phyloP scores from a whole-genome alignment of 345 rosid species.

The Eucalyptus viminalis region DNA sequence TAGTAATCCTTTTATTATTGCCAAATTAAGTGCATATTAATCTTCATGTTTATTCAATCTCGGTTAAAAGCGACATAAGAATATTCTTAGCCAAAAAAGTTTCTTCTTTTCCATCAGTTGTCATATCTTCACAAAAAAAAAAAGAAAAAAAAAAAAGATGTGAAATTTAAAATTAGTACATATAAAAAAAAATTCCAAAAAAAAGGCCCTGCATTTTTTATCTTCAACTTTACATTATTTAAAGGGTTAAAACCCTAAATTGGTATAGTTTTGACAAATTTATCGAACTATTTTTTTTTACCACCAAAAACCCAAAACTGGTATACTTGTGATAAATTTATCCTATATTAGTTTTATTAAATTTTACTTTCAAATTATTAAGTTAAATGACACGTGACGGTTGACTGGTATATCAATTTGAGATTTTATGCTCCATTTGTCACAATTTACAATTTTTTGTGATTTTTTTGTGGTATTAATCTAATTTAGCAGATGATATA shows the following conservation, averaged over 20 bases:
- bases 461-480: too few relatives aligned
- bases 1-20: not conserved
- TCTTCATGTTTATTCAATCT: not conserved
- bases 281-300: too few relatives aligned
- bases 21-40: not conserved
- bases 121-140: not conserved
- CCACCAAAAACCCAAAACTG: rapidly evolving
- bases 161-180: not conserved
- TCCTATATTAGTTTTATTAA: too few relatives aligned
- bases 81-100: not conserved
- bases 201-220: not conserved
- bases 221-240: not conserved
- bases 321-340: too few relatives aligned
- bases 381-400: too few relatives aligned
- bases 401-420: too few relatives aligned
- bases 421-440: too few relatives aligned
- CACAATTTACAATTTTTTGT: too few relatives aligned
- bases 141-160: not conserved
- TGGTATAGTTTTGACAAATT: too few relatives aligned
- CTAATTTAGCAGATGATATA: too few relatives aligned
- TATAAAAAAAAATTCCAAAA: not conserved
- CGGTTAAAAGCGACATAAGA: not conserved
- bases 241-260: too few relatives aligned
- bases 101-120: not conserved
- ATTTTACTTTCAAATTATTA: too few relatives aligned